These are phyloP conservation scores for Clonostachys solani DNA, from an alignment of 2,329 filamentous ascomycete species.

Conservation along the genomic window DNA sequence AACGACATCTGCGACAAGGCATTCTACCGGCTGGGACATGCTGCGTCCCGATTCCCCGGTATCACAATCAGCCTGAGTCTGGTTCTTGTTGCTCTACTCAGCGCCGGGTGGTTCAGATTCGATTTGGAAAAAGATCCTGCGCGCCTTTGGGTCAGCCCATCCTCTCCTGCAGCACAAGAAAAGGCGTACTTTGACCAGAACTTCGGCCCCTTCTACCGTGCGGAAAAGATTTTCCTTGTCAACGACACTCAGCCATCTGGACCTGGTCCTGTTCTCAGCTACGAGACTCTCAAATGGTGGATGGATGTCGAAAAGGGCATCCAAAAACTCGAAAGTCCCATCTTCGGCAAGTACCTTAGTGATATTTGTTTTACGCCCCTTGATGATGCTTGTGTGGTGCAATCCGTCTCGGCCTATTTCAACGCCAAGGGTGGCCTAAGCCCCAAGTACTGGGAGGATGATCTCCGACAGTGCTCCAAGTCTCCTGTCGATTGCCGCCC, in stretches of 20 bases:
- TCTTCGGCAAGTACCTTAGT: constrained; percentile 65
- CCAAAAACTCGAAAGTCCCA: constrained; percentile 63
- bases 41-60: constrained; percentile 77
- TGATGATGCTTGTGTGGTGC: constrained; percentile 83
- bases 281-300: constrained; percentile 92
- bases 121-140: constrained; percentile 89
- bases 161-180: constrained; percentile 84
- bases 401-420: constrained; percentile 90
- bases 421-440: constrained; percentile 46
- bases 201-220: constrained; percentile 94
- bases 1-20: constrained; percentile 78
- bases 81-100: constrained; percentile 73
- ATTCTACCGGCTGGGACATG: constrained; percentile 76
- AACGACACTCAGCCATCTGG: constrained; percentile 69
- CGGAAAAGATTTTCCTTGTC: constrained; percentile 89
- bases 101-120: constrained; percentile 84
- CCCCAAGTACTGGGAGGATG: constrained; percentile 61
- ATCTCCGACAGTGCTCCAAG: constrained; percentile 68
- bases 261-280: constrained; percentile 75
- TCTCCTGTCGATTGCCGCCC: constrained; percentile 84
- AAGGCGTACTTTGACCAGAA: constrained; percentile 90
- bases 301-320: constrained; percentile 82
- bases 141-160: constrained; percentile 92
- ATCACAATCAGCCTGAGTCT: constrained; percentile 77
- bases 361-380: constrained; percentile 95